A percentile compares a stretch with the other conserved stretches of the same genome.
Evolutionary conservation across 2,329 filamentous ascomycete genomes (phyloP).

Genomic region (Penicillium italicum): DNA sequence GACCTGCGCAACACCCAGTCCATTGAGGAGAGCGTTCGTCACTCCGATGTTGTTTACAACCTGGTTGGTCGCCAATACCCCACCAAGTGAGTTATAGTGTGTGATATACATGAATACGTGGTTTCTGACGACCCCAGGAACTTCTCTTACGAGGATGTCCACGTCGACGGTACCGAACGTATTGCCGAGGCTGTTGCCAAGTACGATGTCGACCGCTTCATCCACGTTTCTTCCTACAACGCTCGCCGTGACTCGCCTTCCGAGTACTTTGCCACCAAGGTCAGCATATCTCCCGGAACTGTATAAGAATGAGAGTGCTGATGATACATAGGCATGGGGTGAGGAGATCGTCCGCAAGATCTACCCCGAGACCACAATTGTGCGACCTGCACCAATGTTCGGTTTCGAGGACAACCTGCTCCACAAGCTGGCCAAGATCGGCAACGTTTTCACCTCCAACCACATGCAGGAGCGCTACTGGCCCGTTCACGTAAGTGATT

Average conservation of each 20-base stretch:
- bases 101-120: not conserved
- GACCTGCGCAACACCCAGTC: constrained; percentile 92
- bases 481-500: constrained; percentile 73
- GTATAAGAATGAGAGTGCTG: constrained; percentile 5
- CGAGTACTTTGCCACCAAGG: constrained; percentile 90
- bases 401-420: constrained; percentile 93
- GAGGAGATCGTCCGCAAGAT: constrained; percentile 82
- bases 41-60: constrained; percentile 98
- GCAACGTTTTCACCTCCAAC: constrained; percentile 85
- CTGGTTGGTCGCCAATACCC: constrained; percentile 90
- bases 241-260: constrained; percentile 74
- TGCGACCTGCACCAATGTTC: constrained; percentile 88
- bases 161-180: constrained; percentile 85
- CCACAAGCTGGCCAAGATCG: constrained; percentile 73
- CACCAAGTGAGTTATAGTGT: constrained; percentile 68
- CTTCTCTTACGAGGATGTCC: constrained; percentile 87
- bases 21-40: constrained; percentile 92
- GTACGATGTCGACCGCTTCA: constrained; percentile 95
- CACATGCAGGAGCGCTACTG: constrained; percentile 87
- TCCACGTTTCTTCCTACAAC: constrained; percentile 95
- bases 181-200: constrained; percentile 94
- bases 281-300: constrained; percentile 33
- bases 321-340: constrained; percentile 59
- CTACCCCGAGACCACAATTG: constrained; percentile 95
- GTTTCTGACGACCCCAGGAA: constrained; percentile 61